phyloP scores from a whole-genome alignment of 805 yeast genomes.

The Candida ortonii region DNA sequence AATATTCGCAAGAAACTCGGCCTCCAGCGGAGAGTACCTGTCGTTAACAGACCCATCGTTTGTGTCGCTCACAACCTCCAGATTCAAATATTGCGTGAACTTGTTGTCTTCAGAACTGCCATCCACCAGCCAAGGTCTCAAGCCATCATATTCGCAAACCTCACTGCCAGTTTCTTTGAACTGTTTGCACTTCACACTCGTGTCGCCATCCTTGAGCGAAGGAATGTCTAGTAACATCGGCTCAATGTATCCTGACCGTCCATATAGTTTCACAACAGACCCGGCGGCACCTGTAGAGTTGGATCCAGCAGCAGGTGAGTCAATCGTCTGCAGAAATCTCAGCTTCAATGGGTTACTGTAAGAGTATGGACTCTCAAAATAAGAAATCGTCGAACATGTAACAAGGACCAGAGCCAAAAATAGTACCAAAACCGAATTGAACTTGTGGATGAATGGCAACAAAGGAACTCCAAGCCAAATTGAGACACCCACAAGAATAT shows the following conservation, averaged over 20 bases:
- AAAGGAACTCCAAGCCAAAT: conserved; percentile 46
- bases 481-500: conserved; percentile 34
- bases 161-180: conserved; percentile 45
- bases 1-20: conserved; percentile 56
- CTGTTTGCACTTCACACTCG: conserved; percentile 34
- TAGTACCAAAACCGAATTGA: conserved; percentile 52
- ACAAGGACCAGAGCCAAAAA: conserved; percentile 39
- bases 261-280: conserved; percentile 45
- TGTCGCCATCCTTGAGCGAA: conserved; percentile 42
- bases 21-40: conserved; percentile 62
- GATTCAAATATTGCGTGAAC: conserved; percentile 43
- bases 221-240: conserved; percentile 61
- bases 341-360: conserved; percentile 64
- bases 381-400: conserved; percentile 37
- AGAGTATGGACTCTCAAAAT: conserved; percentile 57
- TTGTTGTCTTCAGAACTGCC: conserved; percentile 34
- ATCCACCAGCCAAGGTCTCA: conserved; percentile 46
- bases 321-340: conserved; percentile 62
- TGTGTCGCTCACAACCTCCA: conserved; percentile 51
- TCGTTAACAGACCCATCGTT: conserved; percentile 28
- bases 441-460: conserved; percentile 66
- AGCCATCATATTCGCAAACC: conserved; percentile 50
- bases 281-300: conserved; percentile 8
- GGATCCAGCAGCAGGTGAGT: conserved; percentile 36
- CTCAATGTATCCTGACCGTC: conserved; percentile 48